Evolutionary conservation across 1,139 yeast species (phyloP).

Genomic region (Geotrichum restrictum): DNA sequence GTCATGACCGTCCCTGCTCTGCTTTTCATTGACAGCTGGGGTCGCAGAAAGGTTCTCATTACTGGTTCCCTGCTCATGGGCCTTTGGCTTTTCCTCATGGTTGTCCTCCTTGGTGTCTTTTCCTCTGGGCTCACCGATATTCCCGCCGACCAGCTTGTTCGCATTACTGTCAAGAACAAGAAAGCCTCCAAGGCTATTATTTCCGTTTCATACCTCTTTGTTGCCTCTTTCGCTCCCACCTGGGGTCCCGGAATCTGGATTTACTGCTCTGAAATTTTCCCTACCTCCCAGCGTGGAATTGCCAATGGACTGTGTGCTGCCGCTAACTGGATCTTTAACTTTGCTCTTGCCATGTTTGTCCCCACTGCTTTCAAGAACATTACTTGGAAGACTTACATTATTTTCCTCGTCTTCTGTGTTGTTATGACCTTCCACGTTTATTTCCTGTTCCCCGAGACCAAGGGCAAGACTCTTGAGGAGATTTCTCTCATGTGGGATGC

Average conservation of each 20-base stretch:
- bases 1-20: constrained; percentile 45
- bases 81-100: constrained; percentile 44
- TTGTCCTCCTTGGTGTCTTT: constrained; percentile 45
- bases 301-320: constrained; percentile 55
- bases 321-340: constrained; percentile 61
- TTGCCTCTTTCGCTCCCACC: constrained; percentile 64
- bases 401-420: constrained; percentile 57
- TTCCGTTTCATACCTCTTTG: constrained; percentile 58
- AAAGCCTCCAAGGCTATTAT: constrained; percentile 50
- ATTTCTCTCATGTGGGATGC: constrained; percentile 59
- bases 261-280: constrained; percentile 56
- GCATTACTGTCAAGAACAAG: constrained; percentile 43
- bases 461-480: constrained; percentile 62
- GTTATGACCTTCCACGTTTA: constrained; percentile 55
- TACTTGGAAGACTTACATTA: constrained; percentile 55
- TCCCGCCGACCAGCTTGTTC: constrained; percentile 46
- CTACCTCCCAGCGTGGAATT: constrained; percentile 54
- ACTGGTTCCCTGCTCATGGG: constrained; percentile 45
- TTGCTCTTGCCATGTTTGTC: constrained; percentile 50
- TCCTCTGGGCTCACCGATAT: constrained; percentile 38
- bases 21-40: constrained; percentile 49
- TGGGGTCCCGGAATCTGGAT: constrained; percentile 65
- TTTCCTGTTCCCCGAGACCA: constrained; percentile 62
- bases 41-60: constrained; percentile 50
- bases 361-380: constrained; percentile 56